These are phyloP conservation scores for Colletotrichum cuscutae DNA, from an alignment of 2,329 filamentous ascomycete genomes.

Conservation along the genomic window DNA sequence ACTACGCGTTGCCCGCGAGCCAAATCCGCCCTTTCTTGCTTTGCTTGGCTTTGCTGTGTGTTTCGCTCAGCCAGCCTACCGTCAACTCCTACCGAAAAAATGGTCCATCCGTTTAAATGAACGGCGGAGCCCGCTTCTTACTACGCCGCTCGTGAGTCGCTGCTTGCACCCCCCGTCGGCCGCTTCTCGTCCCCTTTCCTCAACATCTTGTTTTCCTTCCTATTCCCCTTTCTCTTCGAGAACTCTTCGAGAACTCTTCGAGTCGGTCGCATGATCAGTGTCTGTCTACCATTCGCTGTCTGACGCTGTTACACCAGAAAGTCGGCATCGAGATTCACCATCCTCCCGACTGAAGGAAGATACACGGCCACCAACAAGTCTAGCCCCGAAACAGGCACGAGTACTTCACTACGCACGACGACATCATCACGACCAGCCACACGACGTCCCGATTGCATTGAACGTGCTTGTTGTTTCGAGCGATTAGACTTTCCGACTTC, in stretches of 20 bases:
- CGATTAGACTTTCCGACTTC: background rate
- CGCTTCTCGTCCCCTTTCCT: background rate
- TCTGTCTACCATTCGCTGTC: background rate
- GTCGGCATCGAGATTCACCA: background rate
- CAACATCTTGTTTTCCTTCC: background rate
- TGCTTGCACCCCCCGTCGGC: background rate
- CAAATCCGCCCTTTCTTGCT: background rate
- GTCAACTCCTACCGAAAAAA: background rate
- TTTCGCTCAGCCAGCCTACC: background rate
- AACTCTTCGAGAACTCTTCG: background rate
- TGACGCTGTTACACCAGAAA: background rate
- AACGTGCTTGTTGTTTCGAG: background rate
- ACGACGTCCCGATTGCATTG: background rate
- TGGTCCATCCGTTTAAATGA: constrained; percentile 32
- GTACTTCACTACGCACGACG: background rate
- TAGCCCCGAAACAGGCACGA: background rate
- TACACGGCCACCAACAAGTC: background rate
- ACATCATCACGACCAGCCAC: background rate
- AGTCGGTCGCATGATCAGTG: background rate
- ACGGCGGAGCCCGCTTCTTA: constrained; percentile 19
- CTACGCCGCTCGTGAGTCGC: background rate
- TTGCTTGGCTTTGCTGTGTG: background rate
- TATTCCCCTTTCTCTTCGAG: background rate
- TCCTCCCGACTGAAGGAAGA: background rate
- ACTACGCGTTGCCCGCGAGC: background rate